These are phyloP conservation scores for Syncephalastrum monosporum DNA, from an alignment of 371 early-diverging fungal species.

Conservation along the genomic window DNA sequence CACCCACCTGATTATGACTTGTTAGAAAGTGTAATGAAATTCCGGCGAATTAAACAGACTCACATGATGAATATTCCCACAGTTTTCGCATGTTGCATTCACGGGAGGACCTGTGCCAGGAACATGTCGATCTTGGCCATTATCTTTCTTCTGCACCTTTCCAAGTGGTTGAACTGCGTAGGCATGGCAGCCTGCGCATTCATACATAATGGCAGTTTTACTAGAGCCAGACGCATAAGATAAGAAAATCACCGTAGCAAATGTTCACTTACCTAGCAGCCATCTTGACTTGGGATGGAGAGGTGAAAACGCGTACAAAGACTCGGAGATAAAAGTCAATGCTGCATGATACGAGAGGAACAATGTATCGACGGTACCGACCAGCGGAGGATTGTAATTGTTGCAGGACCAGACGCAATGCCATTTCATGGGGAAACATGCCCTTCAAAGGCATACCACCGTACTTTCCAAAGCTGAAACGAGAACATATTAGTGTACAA, in stretches of 20 bases:
- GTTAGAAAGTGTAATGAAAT: background rate
- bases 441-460: constrained; percentile 88
- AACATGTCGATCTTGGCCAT: constrained; percentile 56
- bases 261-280: constrained; percentile 59
- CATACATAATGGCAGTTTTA: constrained; percentile 79
- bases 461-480: constrained; percentile 90
- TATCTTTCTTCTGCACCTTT: constrained; percentile 47
- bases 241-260: background rate
- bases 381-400: constrained; percentile 86
- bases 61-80: constrained; percentile 71
- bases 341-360: constrained; percentile 91
- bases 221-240: constrained; percentile 28
- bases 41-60: constrained; percentile 1
- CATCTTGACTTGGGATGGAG: constrained; percentile 75
- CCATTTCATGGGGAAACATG: constrained; percentile 82
- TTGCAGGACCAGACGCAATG: constrained; percentile 91
- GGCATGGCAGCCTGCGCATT: constrained; percentile 83
- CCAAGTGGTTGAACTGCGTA: constrained; percentile 75
- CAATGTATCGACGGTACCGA: constrained; percentile 85
- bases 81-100: constrained; percentile 66
- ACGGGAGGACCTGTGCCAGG: constrained; percentile 68
- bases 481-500: background rate
- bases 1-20: constrained; percentile 69
- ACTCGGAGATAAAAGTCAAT: constrained; percentile 99
- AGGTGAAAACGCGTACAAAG: constrained; percentile 92